Evolutionary conservation across 768 basidiomycete genomes (phyloP).

Genomic region (Lenzites betulinus): DNA sequence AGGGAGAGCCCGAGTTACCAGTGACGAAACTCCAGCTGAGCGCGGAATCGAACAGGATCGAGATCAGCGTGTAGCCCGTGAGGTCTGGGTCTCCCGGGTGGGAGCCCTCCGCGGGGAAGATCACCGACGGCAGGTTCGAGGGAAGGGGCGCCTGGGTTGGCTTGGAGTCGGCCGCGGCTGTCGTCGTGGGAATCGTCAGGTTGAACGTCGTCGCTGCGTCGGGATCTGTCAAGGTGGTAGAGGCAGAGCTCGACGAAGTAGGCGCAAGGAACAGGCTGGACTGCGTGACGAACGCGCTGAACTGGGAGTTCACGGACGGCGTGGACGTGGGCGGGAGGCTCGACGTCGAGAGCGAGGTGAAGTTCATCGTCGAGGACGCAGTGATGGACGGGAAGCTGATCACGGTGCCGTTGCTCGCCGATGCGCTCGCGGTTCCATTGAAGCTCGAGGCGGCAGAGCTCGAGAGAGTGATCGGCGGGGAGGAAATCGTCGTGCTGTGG

Average conservation of each 20-base stretch:
- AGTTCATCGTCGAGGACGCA: conserved; percentile 9
- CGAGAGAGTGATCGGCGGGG: background rate
- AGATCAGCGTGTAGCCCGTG: conserved; percentile 52
- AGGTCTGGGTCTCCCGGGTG: conserved; percentile 33
- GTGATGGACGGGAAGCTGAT: conserved; percentile 35
- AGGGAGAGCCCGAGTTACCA: conserved; percentile 52
- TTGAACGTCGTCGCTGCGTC: conserved; percentile 40
- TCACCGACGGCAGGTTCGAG: conserved; percentile 57
- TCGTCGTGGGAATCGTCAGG: conserved; percentile 17
- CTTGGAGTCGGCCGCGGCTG: conserved; percentile 25
- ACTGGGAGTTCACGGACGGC: conserved; percentile 34
- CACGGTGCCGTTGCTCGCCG: conserved; percentile 26
- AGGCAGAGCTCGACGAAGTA: conserved; percentile 18
- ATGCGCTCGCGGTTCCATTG: background rate
- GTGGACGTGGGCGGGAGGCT: conserved; percentile 22
- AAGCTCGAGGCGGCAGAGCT: conserved; percentile 1
- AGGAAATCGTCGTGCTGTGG: background rate
- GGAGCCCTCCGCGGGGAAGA: conserved; percentile 45
- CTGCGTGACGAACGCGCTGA: conserved; percentile 39
- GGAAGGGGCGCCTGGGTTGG: conserved; percentile 49
- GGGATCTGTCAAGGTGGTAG: conserved; percentile 36
- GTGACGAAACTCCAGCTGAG: conserved; percentile 77
- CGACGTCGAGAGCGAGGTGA: conserved; percentile 25
- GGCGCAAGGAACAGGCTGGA: conserved; percentile 36
- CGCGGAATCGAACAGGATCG: conserved; percentile 57